Conservation (phyloP, 768 basidiomycete species). For the Russula emetica region DNA sequence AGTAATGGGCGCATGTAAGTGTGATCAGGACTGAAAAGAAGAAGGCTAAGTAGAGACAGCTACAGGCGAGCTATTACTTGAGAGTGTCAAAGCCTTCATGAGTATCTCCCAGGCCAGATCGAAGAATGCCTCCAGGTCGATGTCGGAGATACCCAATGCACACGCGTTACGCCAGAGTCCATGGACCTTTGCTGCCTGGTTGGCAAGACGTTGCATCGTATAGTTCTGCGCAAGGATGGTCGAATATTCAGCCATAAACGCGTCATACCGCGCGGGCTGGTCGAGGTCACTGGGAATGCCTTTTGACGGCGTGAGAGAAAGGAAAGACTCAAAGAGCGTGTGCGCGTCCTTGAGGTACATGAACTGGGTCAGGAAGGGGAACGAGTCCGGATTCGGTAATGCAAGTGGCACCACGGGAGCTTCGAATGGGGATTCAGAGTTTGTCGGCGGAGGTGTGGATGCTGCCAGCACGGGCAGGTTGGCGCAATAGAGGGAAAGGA, state of each 20-base stretch:
- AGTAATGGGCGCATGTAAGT: neutral
- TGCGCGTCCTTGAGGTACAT: conserved; percentile 59
- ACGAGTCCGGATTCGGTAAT: conserved; percentile 59
- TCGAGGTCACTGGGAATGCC: conserved; percentile 18
- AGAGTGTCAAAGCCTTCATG: conserved; percentile 39
- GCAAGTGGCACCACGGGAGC: conserved; percentile 60
- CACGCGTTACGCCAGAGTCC: conserved; percentile 51
- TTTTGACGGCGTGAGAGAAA: conserved; percentile 31
- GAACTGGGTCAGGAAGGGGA: conserved; percentile 55
- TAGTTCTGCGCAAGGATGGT: conserved; percentile 30
- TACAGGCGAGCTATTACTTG: neutral
- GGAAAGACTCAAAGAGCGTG: conserved; percentile 48
- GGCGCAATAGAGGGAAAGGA: conserved; percentile 67
- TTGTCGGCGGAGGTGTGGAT: conserved; percentile 31
- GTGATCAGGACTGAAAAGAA: neutral
- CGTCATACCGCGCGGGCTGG: conserved; percentile 15
- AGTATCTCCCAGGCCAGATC: conserved; percentile 51
- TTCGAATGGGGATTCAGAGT: conserved; percentile 34
- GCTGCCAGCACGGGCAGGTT: conserved; percentile 54
- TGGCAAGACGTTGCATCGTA: conserved; percentile 36
- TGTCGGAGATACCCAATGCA: conserved; percentile 48
- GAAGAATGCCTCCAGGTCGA: conserved; percentile 43
- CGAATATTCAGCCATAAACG: conserved; percentile 20
- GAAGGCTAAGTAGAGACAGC: neutral
- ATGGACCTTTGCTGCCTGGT: conserved; percentile 37